Evolutionary conservation across 345 rosid species (phyloP), one percentile per base, ranked within the genome.

Genomic region (Populus pruinosa): DNA sequence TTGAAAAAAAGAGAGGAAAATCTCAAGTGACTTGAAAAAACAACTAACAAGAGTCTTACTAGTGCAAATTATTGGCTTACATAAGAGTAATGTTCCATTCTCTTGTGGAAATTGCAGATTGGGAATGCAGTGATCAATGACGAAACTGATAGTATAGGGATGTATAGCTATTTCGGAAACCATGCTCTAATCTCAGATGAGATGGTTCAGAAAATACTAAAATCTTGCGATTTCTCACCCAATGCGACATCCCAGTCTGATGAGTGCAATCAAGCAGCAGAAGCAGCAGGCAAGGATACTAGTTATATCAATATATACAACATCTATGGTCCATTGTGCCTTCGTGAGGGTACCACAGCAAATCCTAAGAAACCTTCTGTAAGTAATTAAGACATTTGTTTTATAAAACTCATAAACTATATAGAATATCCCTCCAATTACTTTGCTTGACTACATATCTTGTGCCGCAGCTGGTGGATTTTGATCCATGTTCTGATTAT

Each of bases 61-160:
- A 9, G 8, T n/a, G 63, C 63, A 56, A n/a, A n/a, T 8, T n/a
- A 23, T n/a, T 21, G 29, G 63, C 63, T 56, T 50, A 18, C 2
- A 44, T 56, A 9, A 5, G 25, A 17, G 4, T 21, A 25, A 38
- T 62, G 41, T 12, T 31, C 3, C 20, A 12, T 49, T n/a, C 5
- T 62, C 4, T 31, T 39, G 18, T 11, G 18, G 38, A 67, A 72
- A 23, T 66, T 77, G 73, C 90, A 93, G 91, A 92, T 93, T 20
- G 99, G 99, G 36, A 93, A 95, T 81, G 93, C 97, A 0, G 97
- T 87, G 80, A 91, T 92, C 76, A 86, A 93, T 71, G 91, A 87
- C 67, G 92, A 89, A 76, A 91, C 94, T 0, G 98, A 93, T 76
- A 35, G 2, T 9, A 82, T 67, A 73, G 99, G 96, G 71, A 92